These are phyloP conservation scores for Acacia crassicarpa DNA, from an alignment of 306 rosid genomes.

Conservation along the genomic window DNA sequence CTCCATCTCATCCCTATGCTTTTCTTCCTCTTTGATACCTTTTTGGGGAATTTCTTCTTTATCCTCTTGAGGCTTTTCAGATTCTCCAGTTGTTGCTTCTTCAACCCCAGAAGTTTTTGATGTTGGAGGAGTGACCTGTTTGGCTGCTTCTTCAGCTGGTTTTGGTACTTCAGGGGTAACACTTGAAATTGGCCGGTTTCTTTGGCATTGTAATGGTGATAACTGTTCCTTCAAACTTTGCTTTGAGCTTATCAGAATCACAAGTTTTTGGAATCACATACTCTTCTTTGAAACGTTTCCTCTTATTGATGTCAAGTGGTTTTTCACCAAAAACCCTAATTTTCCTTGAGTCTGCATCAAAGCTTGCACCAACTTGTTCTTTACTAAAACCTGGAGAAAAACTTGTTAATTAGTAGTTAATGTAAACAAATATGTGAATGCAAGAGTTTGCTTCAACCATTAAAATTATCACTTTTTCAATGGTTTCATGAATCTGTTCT, in stretches of 20 bases:
- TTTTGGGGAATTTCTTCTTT: neutral
- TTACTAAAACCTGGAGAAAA: neutral
- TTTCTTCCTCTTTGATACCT: neutral
- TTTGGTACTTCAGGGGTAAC: too few relatives aligned
- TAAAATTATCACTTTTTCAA: neutral
- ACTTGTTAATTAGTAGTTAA: neutral
- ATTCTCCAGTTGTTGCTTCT: conserved; percentile 9
- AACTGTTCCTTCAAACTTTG: conserved; percentile 23
- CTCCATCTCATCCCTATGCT: neutral
- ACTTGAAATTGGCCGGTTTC: conserved; percentile 14
- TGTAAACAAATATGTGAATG: neutral
- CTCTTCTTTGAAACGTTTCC: neutral
- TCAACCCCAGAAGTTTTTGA: neutral
- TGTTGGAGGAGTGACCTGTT: conserved; percentile 12
- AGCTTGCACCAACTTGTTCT: neutral
- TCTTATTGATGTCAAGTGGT: neutral
- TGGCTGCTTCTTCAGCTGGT: conserved; percentile 16
- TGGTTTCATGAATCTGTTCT: neutral
- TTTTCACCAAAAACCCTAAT: neutral
- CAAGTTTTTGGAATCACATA: neutral
- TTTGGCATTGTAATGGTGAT: conserved; percentile 34
- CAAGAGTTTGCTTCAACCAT: neutral
- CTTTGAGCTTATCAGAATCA: neutral
- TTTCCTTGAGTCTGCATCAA: neutral
- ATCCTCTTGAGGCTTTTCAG: conserved; percentile 8